These are phyloP conservation scores for Mortierella sp. DNA, from an alignment of 371 early-diverging fungal genomes.

Conservation along the genomic window DNA sequence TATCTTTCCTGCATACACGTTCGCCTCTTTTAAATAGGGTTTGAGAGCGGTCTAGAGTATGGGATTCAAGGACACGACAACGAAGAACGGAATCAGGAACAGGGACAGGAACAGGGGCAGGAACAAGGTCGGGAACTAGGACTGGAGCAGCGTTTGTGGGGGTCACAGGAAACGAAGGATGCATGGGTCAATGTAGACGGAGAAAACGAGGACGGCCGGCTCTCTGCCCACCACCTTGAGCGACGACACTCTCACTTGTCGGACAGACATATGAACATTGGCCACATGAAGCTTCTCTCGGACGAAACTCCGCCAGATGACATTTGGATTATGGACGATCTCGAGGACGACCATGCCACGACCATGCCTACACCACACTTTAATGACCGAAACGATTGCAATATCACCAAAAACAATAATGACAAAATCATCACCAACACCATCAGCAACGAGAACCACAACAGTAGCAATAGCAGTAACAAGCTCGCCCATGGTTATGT, in stretches of 20 bases:
- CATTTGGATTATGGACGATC: conserved; percentile 39
- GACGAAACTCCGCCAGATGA: conserved; percentile 51
- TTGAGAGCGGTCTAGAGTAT: neutral
- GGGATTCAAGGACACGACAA: neutral
- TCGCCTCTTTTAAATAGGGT: too few relatives aligned
- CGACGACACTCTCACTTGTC: conserved; percentile 36
- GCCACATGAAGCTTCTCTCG: conserved; percentile 25
- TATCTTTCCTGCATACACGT: too few relatives aligned
- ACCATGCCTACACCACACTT: conserved; percentile 8
- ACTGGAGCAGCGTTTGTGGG: conserved; percentile 9
- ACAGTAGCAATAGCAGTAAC: conserved; percentile 7
- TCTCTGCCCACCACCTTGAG: conserved; percentile 1
- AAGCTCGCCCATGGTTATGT: conserved; percentile 30
- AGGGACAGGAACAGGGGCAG: neutral
- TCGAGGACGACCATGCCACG: conserved; percentile 28
- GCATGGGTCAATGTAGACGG: conserved; percentile 26
- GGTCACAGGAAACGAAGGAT: conserved; percentile 29
- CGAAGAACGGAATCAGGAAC: too few relatives aligned
- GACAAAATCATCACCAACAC: conserved; percentile 6
- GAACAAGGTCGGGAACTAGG: conserved; percentile 8
- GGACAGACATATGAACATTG: conserved; percentile 31
- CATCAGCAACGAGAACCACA: neutral
- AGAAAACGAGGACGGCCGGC: neutral
- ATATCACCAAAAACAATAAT: conserved; percentile 40
- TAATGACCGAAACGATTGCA: conserved; percentile 37